These are phyloP conservation scores for Sporisorium graminicola DNA, from an alignment of 1,284 basidiomycete species.

Conservation along the genomic window DNA sequence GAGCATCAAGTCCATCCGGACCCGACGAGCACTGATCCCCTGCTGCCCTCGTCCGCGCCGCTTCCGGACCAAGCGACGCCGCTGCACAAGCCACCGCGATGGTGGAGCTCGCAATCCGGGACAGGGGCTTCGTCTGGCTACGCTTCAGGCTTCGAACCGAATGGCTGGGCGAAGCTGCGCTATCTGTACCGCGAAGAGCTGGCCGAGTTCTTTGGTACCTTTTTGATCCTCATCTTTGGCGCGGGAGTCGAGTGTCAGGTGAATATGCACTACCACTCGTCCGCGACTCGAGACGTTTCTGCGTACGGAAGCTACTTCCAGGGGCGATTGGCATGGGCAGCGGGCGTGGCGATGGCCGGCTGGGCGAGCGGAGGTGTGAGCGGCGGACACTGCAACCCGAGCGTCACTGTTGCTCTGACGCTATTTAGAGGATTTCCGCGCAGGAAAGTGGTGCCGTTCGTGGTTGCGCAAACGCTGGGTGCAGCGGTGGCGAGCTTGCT, in stretches of 20 bases:
- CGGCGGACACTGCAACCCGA: slow-evolving; percentile 58
- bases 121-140: neutral
- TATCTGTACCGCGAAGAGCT: slow-evolving; percentile 54
- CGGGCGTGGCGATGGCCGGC: slow-evolving; percentile 58
- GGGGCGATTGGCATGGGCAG: slow-evolving; percentile 59
- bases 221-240: slow-evolving; percentile 64
- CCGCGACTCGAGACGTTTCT: slow-evolving; percentile 13
- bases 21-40: slow-evolving; percentile 14
- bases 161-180: slow-evolving; percentile 44
- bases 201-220: slow-evolving; percentile 58
- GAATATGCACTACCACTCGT: slow-evolving; percentile 48
- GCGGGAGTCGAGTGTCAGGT: slow-evolving; percentile 65
- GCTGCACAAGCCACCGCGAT: slow-evolving; percentile 51
- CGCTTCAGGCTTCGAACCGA: slow-evolving; percentile 14
- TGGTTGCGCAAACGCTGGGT: slow-evolving; percentile 80
- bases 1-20: slow-evolving; percentile 38
- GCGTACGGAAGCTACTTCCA: slow-evolving; percentile 53
- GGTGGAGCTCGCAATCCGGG: slow-evolving; percentile 11
- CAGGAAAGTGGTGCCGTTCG: slow-evolving; percentile 81
- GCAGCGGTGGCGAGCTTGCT: slow-evolving; percentile 78
- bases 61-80: slow-evolving; percentile 29
- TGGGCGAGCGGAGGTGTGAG: slow-evolving; percentile 58
- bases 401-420: slow-evolving; percentile 76
- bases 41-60: slow-evolving; percentile 38
- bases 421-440: slow-evolving; percentile 81